Evolutionary conservation across 805 yeast species (phyloP).

Genomic region (Alloascoidea hylecoeti): DNA sequence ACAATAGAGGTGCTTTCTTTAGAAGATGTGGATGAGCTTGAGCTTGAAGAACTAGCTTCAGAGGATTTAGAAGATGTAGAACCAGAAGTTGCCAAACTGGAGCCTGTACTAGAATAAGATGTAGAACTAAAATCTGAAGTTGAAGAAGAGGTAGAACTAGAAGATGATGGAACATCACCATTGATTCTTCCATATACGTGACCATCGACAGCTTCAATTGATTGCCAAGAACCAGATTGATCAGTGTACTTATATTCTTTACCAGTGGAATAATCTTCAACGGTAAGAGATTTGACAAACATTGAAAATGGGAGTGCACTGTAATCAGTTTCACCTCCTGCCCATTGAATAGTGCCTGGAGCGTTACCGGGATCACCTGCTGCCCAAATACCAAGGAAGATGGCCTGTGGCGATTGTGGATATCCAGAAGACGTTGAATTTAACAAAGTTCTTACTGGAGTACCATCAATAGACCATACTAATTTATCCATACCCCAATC

Average conservation of each 20-base stretch:
- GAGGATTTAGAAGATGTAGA: slow-evolving; percentile 2
- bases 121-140: background rate
- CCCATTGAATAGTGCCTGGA: slow-evolving; percentile 66
- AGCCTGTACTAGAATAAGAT: background rate
- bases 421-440: slow-evolving; percentile 44
- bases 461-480: slow-evolving; percentile 52
- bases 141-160: background rate
- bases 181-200: slow-evolving; percentile 50
- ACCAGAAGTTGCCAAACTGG: too few relatives aligned
- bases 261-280: slow-evolving; percentile 44
- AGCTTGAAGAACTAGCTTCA: slow-evolving; percentile 2
- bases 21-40: background rate
- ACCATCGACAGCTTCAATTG: slow-evolving; percentile 27
- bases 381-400: slow-evolving; percentile 52
- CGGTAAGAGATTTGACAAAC: slow-evolving; percentile 41
- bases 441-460: slow-evolving; percentile 37
- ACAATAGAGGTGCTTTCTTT: background rate
- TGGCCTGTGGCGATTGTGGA: slow-evolving; percentile 69
- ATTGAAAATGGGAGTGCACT: slow-evolving; percentile 49
- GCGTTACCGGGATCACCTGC: slow-evolving; percentile 61
- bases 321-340: slow-evolving; percentile 59
- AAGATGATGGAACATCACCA: slow-evolving; percentile 12
- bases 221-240: slow-evolving; percentile 21
- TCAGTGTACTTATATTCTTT: slow-evolving; percentile 25
- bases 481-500: slow-evolving; percentile 55